Evolutionary conservation across 208 protist genomes (phyloP), one percentile per base, ranked within the genome.

Genomic region (Wallacemonas sp.): DNA sequence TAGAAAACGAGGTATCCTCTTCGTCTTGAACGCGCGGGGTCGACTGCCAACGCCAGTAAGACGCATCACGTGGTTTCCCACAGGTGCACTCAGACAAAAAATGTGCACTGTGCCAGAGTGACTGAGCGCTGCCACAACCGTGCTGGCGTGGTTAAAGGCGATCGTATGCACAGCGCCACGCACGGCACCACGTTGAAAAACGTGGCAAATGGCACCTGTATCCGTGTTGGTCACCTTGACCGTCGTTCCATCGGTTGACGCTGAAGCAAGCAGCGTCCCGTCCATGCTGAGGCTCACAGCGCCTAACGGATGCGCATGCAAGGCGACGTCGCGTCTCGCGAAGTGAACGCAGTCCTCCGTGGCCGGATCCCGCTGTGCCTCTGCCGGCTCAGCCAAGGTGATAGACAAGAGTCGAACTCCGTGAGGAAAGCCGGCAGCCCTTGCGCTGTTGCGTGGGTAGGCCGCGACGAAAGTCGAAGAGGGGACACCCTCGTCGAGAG

Each of bases 141-240:
- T 34, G 6, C 70, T 77, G 26, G 71, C 59, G 12, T 26, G 12
- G 50, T 78, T 71, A 63, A 93, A 74, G 2, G 76, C 81, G 3
- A 93, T 63, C 6, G 74, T 63, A 38, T 78, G 68, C 30, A 93
- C 76, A 32, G 68, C 58, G 9, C 81, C 86, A 0, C 38, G 58
- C 9, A 48, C 54, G 44, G 78, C 44, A 9, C 83, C 77, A 17
- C 83, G 83, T 12, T 81, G 74, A 34, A 89, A 76, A 15, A 62
- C 57, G 63, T 60, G 66, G 24, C 88, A 58, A n/a, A 87, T 54
- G 19, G 61, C 63, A 3, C 68, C 73, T 12, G 46, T 71, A 1
- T 52, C 21, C 2, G 68, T 55, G 33, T 90, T 79, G 58, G 90
- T 84, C 10, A 93, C 66, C 37, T 86, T 89, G 33, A 93, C 67